Conservation (phyloP, 2,329 filamentous ascomycete genomes). For the Penicillium vulpinum region DNA sequence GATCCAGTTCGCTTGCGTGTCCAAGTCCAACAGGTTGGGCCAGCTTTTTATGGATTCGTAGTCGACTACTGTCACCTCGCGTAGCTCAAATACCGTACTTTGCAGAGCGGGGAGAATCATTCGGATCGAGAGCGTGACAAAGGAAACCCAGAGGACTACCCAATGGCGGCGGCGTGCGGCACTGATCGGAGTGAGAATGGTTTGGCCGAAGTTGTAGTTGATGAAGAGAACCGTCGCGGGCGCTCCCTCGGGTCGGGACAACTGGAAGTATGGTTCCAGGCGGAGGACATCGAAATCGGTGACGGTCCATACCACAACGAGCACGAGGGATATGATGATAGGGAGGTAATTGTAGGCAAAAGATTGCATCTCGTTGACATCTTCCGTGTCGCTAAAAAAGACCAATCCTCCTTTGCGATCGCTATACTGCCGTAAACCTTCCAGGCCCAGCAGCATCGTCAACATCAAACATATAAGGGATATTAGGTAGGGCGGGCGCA, state of each 20-base stretch:
- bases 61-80: conserved; percentile 26
- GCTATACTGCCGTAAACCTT: conserved; percentile 34
- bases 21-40: conserved; percentile 29
- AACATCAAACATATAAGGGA: conserved; percentile 26
- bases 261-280: conserved; percentile 51
- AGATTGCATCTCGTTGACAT: conserved; percentile 28
- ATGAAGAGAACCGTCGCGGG: conserved; percentile 37
- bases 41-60: conserved; percentile 30
- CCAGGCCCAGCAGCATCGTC: conserved; percentile 26
- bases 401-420: conserved; percentile 29
- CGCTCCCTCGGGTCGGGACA: conserved; percentile 34
- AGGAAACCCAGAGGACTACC: conserved; percentile 34
- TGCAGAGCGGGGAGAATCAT: conserved; percentile 36
- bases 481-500: conserved; percentile 33
- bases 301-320: conserved; percentile 51
- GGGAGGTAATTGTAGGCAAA: conserved; percentile 43
- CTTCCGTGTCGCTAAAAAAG: conserved; percentile 32
- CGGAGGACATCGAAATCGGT: conserved; percentile 53
- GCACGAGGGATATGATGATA: conserved; percentile 48
- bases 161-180: conserved; percentile 35
- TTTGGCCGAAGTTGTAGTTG: conserved; percentile 42
- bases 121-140: conserved; percentile 34
- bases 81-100: conserved; percentile 34
- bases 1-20: conserved; percentile 34
- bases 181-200: conserved; percentile 34